Percentiles rank a stretch among this genome's conserved stretches.
Evolutionary conservation across 208 protist species (phyloP).

Genomic region (Strigomonas oncopelti): DNA sequence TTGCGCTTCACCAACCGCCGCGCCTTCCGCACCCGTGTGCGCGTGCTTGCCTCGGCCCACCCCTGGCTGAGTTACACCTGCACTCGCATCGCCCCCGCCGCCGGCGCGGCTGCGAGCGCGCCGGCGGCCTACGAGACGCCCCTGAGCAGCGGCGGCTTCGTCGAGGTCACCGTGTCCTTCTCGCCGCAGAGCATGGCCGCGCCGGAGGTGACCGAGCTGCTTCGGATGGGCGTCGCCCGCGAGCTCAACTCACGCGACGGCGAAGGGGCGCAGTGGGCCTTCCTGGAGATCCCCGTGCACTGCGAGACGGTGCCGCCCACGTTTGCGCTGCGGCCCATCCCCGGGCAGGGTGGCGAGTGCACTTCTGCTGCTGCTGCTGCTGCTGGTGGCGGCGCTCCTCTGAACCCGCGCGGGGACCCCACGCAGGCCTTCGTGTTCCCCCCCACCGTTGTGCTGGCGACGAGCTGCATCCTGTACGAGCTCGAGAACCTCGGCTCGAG

Average conservation of each 20-base stretch:
- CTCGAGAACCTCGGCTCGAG: constrained; percentile 80
- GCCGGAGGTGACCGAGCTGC: constrained; percentile 32
- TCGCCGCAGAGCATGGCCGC: constrained; percentile 44
- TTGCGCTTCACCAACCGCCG: constrained; percentile 78
- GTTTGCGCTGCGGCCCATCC: constrained; percentile 39
- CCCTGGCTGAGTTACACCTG: constrained; percentile 69
- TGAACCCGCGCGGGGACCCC: no score
- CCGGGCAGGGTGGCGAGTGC: neutral
- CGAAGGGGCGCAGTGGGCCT: constrained; percentile 74
- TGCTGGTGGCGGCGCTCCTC: no score
- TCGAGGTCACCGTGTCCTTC: constrained; percentile 76
- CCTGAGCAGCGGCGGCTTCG: constrained; percentile 74
- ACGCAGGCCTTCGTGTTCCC: constrained; percentile 27
- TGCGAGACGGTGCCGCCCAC: constrained; percentile 60
- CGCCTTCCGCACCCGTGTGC: constrained; percentile 45
- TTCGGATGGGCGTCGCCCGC: constrained; percentile 66
- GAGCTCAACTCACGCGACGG: constrained; percentile 68
- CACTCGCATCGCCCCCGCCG: constrained; percentile 33
- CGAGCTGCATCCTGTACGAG: constrained; percentile 31
- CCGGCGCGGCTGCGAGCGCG: constrained; percentile 14
- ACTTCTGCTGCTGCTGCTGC: neutral
- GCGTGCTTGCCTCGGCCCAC: constrained; percentile 59
- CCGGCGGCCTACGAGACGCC: constrained; percentile 21
- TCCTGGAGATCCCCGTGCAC: constrained; percentile 53
- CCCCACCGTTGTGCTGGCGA: constrained; percentile 55